Evolutionary conservation across 2,329 filamentous ascomycete species (phyloP).

Genomic region (Tricladium varicosporioides): DNA sequence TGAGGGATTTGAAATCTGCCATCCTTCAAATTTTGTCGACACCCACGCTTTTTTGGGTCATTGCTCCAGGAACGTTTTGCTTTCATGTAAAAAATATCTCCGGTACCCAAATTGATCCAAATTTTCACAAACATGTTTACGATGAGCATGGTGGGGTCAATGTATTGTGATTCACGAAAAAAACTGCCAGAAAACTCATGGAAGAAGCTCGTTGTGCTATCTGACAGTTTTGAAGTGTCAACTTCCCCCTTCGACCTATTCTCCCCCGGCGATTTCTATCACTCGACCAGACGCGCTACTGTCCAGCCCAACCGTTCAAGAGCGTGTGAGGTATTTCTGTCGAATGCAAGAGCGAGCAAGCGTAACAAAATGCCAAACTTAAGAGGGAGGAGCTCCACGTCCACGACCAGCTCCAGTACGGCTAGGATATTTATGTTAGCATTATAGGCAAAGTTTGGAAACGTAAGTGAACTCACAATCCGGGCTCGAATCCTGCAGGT

Average conservation of each 20-base stretch:
- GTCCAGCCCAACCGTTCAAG: constrained; percentile 42
- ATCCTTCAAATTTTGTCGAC: neutral
- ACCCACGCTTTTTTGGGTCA: neutral
- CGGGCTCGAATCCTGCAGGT: constrained; percentile 86
- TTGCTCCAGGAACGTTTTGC: neutral
- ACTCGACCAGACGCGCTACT: constrained; percentile 48
- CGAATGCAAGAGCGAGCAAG: constrained; percentile 34
- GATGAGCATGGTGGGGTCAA: neutral
- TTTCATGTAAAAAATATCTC: neutral
- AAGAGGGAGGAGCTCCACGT: constrained; percentile 58
- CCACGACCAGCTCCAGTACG: constrained; percentile 75
- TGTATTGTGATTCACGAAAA: constrained; percentile 16
- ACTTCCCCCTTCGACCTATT: constrained; percentile 44
- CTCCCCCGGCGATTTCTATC: constrained; percentile 47
- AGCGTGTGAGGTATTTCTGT: constrained; percentile 33
- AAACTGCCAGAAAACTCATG: constrained; percentile 24
- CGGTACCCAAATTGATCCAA: neutral
- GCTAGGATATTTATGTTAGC: constrained; percentile 48
- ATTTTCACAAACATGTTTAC: neutral
- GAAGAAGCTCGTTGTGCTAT: constrained; percentile 38
- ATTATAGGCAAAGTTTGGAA: neutral
- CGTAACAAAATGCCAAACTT: constrained; percentile 28
- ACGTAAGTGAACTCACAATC: constrained; percentile 63
- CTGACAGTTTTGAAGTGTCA: constrained; percentile 40
- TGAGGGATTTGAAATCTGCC: neutral